Evolutionary conservation across 192 early-diverging fungal species (phyloP).

Genomic region (Chytriomyces sp.): DNA sequence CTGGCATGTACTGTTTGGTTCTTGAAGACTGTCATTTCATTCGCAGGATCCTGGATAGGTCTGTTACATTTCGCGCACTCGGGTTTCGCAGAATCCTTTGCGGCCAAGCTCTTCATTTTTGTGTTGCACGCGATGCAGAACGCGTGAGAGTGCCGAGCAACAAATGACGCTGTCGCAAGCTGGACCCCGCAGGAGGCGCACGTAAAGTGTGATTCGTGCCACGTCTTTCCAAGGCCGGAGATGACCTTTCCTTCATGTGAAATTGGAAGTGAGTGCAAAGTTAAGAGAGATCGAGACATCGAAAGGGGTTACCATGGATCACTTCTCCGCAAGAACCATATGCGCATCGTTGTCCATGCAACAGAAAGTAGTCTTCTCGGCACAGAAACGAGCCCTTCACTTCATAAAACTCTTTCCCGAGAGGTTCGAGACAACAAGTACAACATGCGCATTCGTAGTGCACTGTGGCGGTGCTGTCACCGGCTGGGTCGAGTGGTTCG

Average conservation of each 20-base stretch:
- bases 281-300: background rate
- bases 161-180: conserved; percentile 41
- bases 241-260: conserved; percentile 44
- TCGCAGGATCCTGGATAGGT: conserved; percentile 47
- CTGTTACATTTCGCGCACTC: conserved; percentile 41
- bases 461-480: background rate
- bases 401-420: background rate
- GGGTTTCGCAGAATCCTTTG: conserved; percentile 21
- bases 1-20: conserved; percentile 48
- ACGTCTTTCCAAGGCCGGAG: conserved; percentile 53
- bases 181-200: conserved; percentile 47
- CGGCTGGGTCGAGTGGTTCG: background rate
- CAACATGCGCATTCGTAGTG: background rate
- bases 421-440: background rate
- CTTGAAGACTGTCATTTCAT: conserved; percentile 35
- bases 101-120: conserved; percentile 42
- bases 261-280: conserved; percentile 26
- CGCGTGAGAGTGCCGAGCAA: conserved; percentile 51
- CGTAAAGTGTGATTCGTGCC: conserved; percentile 60
- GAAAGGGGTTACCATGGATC: conserved; percentile 1
- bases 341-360: conserved; percentile 3
- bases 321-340: conserved; percentile 8
- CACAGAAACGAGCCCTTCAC: background rate
- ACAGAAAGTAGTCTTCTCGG: background rate
- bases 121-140: conserved; percentile 53